These are phyloP conservation scores for Pachyrhizus erosus DNA, from an alignment of 306 rosid species.

Conservation along the genomic window DNA sequence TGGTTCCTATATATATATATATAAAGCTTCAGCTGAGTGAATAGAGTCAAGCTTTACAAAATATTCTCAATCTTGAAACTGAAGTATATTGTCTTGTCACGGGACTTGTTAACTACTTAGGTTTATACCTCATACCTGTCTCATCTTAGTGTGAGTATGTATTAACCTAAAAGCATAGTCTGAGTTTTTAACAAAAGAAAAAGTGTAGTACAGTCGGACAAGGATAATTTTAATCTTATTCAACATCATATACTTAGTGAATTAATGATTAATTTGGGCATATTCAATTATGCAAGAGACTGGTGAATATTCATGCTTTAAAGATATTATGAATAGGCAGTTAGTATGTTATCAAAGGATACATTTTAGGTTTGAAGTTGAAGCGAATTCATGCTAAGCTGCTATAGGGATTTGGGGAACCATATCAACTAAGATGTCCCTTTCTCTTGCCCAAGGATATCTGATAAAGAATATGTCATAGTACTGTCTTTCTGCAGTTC, in stretches of 20 bases:
- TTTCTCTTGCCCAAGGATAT: not conserved
- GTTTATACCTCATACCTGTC: not conserved
- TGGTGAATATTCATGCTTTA: constrained; percentile 24
- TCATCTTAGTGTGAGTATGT: constrained; percentile 21
- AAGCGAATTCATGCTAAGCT: constrained; percentile 21
- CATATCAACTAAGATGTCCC: constrained; percentile 6
- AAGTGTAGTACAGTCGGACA: constrained; percentile 27
- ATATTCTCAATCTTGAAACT: too few relatives aligned
- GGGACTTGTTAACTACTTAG: constrained; percentile 17
- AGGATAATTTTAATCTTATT: constrained; percentile 31
- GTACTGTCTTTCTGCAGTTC: constrained; percentile 20
- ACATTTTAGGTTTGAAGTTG: constrained; percentile 17
- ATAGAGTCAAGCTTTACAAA: too few relatives aligned
- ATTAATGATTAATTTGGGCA: constrained; percentile 16
- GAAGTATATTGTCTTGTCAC: constrained; percentile 19
- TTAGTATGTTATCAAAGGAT: constrained; percentile 3
- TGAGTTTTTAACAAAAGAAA: constrained; percentile 8
- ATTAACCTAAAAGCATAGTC: constrained; percentile 16
- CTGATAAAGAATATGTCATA: not conserved
- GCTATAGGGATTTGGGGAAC: constrained; percentile 10
- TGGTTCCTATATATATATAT: too few relatives aligned
- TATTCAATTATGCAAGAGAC: constrained; percentile 4
- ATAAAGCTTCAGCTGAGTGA: too few relatives aligned
- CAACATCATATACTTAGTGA: constrained; percentile 17
- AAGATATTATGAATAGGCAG: constrained; percentile 14